Evolutionary conservation across 371 early-diverging fungal genomes (phyloP).

Genomic region (Syncephalis fuscata): DNA sequence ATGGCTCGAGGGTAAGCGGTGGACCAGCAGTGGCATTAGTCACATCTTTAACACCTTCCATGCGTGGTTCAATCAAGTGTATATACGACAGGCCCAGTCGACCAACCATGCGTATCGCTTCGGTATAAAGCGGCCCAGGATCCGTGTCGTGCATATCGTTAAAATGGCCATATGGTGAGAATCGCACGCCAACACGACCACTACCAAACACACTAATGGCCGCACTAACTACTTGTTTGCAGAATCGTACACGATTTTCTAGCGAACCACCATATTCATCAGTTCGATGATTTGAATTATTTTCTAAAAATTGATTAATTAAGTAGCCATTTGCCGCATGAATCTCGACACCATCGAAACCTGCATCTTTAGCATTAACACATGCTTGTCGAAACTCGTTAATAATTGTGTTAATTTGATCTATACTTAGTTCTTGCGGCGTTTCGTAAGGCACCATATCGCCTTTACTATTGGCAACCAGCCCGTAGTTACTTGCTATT

Average conservation of each 20-base stretch:
- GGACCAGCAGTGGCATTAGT: too few relatives aligned
- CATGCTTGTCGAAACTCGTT: conserved; percentile 23
- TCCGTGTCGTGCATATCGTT: conserved; percentile 41
- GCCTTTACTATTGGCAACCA: conserved; percentile 14
- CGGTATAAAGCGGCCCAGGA: conserved; percentile 33
- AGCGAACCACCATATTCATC: conserved; percentile 38
- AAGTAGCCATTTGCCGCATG: conserved; percentile 50
- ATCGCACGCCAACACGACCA: conserved; percentile 41
- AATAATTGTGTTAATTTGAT: conserved; percentile 37
- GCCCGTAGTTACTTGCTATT: conserved; percentile 28
- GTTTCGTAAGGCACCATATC: conserved; percentile 8
- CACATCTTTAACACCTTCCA: conserved; percentile 40
- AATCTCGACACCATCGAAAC: conserved; percentile 50
- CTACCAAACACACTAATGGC: conserved; percentile 5
- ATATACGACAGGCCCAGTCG: conserved; percentile 27
- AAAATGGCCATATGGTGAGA: conserved; percentile 25
- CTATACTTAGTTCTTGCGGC: conserved; percentile 22
- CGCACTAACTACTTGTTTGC: conserved; percentile 18
- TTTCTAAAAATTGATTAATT: conserved; percentile 32
- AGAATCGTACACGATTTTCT: conserved; percentile 29
- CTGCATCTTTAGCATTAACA: conserved; percentile 13
- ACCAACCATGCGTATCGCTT: conserved; percentile 28
- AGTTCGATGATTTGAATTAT: conserved; percentile 26
- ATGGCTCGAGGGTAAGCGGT: too few relatives aligned
- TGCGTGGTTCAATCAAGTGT: conserved; percentile 45